phyloP scores from a whole-genome alignment of 2,329 filamentous ascomycete genomes.

The Nannizzia gypsea region DNA sequence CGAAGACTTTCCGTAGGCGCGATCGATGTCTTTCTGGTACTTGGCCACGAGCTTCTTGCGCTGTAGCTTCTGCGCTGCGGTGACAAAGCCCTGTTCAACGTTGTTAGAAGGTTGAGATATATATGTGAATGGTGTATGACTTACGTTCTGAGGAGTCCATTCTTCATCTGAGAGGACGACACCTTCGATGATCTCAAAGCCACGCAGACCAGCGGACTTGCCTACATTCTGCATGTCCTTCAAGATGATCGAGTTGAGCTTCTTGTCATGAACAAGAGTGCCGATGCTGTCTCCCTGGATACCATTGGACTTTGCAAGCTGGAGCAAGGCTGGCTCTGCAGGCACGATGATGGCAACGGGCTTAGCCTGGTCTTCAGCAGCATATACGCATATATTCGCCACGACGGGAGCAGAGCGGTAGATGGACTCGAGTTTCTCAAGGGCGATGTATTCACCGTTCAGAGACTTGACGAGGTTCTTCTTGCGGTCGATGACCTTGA shows the following conservation, averaged over 20 bases:
- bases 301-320: slow-evolving; percentile 45
- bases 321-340: slow-evolving; percentile 51
- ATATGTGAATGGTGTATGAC: slow-evolving; percentile 12
- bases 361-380: slow-evolving; percentile 41
- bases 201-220: slow-evolving; percentile 25
- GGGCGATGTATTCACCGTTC: slow-evolving; percentile 95
- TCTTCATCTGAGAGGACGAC: slow-evolving; percentile 36
- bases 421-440: slow-evolving; percentile 92
- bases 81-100: slow-evolving; percentile 46
- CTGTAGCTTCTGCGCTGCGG: slow-evolving; percentile 62
- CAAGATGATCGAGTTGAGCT: slow-evolving; percentile 31
- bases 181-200: slow-evolving; percentile 34
- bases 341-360: slow-evolving; percentile 49
- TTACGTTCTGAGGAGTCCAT: slow-evolving; percentile 34
- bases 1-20: slow-evolving; percentile 44
- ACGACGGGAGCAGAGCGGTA: slow-evolving; percentile 48
- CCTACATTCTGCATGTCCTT: slow-evolving; percentile 31
- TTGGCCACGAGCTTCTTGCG: slow-evolving; percentile 53
- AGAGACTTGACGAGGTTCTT: slow-evolving; percentile 99
- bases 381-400: slow-evolving; percentile 47
- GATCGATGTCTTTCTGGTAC: slow-evolving; percentile 50
- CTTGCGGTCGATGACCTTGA: slow-evolving; percentile 88
- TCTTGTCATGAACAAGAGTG: slow-evolving; percentile 27
- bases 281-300: slow-evolving; percentile 23
- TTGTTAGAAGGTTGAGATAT: slow-evolving; percentile 16